These are phyloP conservation scores for Xerocomus amazonicus DNA, from an alignment of 1,284 basidiomycete species.

Conservation along the genomic window DNA sequence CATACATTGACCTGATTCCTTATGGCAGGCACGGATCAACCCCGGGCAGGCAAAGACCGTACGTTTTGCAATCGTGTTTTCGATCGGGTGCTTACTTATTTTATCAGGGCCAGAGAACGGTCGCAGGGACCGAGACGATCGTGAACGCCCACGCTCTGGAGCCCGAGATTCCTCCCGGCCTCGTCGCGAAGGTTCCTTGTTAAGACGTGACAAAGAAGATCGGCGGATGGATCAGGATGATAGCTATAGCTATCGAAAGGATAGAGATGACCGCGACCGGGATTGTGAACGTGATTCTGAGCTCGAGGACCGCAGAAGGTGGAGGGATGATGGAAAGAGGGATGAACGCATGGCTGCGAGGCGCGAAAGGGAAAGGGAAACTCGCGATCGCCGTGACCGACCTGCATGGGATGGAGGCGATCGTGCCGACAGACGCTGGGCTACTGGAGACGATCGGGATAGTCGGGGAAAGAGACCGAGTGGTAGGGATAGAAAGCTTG, in stretches of 20 bases:
- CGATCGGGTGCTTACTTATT: slow-evolving; percentile 9
- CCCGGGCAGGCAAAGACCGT: slow-evolving; percentile 57
- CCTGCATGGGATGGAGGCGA: slow-evolving; percentile 39
- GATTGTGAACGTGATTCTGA: slow-evolving; percentile 44
- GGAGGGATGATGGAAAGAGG: slow-evolving; percentile 76
- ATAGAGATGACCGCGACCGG: slow-evolving; percentile 37
- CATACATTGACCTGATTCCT: slow-evolving; percentile 2
- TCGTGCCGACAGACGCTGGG: slow-evolving; percentile 52
- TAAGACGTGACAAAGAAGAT: slow-evolving; percentile 44
- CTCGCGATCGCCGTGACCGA: slow-evolving; percentile 46
- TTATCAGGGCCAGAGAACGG: slow-evolving; percentile 44
- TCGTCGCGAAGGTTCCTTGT: slow-evolving; percentile 52
- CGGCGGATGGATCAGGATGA: slow-evolving; percentile 36
- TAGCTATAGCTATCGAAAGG: slow-evolving; percentile 24
- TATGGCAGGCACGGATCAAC: slow-evolving; percentile 44
- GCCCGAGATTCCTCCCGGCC: slow-evolving; percentile 57
- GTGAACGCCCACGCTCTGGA: slow-evolving; percentile 56
- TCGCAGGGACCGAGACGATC: slow-evolving; percentile 57
- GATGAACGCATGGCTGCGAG: slow-evolving; percentile 66
- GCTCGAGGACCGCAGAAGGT: slow-evolving; percentile 59
- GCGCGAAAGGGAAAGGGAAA: slow-evolving; percentile 45
- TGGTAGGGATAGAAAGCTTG: slow-evolving; percentile 56
- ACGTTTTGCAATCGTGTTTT: slow-evolving; percentile 28
- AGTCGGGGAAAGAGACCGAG: slow-evolving; percentile 51
- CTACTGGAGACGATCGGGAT: slow-evolving; percentile 60